Evolutionary conservation across 192 early-diverging fungal genomes (phyloP).

Genomic region (Podila verticillata): DNA sequence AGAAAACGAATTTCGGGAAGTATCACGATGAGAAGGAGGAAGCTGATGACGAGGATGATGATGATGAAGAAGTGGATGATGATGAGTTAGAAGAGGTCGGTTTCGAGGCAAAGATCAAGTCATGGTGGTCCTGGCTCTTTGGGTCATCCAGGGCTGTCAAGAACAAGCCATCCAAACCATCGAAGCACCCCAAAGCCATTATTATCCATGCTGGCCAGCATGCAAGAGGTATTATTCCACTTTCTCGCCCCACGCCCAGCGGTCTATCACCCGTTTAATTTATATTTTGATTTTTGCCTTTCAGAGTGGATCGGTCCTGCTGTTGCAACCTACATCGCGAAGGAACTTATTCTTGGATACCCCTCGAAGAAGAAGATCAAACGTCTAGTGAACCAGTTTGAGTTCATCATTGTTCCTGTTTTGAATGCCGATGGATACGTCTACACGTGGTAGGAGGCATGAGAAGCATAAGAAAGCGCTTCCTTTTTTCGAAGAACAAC

Average conservation of each 20-base stretch:
- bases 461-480: no score
- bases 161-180: slow-evolving; percentile 33
- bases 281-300: neutral
- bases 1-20: slow-evolving; percentile 4
- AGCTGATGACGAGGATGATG: neutral
- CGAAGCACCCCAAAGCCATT: slow-evolving; percentile 49
- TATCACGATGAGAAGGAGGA: neutral
- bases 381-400: slow-evolving; percentile 51
- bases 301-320: slow-evolving; percentile 50
- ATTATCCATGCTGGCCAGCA: slow-evolving; percentile 56
- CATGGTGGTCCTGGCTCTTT: slow-evolving; percentile 23
- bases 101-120: neutral
- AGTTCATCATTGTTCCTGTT: slow-evolving; percentile 55
- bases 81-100: slow-evolving; percentile 7
- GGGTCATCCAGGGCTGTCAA: neutral
- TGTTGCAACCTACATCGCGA: slow-evolving; percentile 50
- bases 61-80: slow-evolving; percentile 11
- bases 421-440: slow-evolving; percentile 60
- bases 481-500: neutral
- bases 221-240: slow-evolving; percentile 37
- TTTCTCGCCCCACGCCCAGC: neutral
- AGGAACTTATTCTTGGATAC: slow-evolving; percentile 48
- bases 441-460: slow-evolving; percentile 38
- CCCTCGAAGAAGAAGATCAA: slow-evolving; percentile 34
- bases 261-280: neutral